Percentiles rank a stretch among this genome's conserved stretches.
phyloP scores from a whole-genome alignment of 805 yeast species.

The Candida morakotiae region DNA sequence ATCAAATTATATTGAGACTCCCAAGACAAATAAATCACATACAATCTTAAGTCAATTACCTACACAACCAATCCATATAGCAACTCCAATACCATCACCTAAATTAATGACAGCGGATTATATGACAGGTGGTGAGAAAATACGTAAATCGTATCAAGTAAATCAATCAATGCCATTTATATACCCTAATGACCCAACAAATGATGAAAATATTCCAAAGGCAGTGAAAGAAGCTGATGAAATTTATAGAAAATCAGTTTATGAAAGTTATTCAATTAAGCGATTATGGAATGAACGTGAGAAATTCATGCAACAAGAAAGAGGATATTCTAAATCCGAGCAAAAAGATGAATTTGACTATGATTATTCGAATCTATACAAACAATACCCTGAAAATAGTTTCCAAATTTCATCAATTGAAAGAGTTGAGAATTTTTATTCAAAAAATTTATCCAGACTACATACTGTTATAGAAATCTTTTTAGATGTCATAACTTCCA shows the following conservation, averaged over 20 bases:
- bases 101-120: constrained; percentile 44
- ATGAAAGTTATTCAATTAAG: constrained; percentile 61
- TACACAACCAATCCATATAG: constrained; percentile 59
- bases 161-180: constrained; percentile 65
- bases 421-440: constrained; percentile 61
- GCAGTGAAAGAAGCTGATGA: constrained; percentile 79
- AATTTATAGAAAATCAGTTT: constrained; percentile 57
- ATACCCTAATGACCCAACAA: constrained; percentile 42
- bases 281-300: constrained; percentile 74
- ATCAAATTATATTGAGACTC: constrained; percentile 56
- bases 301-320: constrained; percentile 65
- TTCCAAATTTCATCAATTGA: constrained; percentile 40
- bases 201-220: constrained; percentile 51
- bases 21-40: constrained; percentile 48
- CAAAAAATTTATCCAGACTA: constrained; percentile 47
- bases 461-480: constrained; percentile 63
- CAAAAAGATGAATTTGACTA: constrained; percentile 22
- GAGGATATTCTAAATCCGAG: constrained; percentile 41
- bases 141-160: constrained; percentile 56
- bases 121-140: constrained; percentile 45
- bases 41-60: constrained; percentile 44
- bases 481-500: constrained; percentile 58
- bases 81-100: constrained; percentile 89
- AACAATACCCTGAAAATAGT: constrained; percentile 30
- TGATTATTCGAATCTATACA: constrained; percentile 15